These are phyloP conservation scores for Malassezia globosa DNA, from an alignment of 1,284 basidiomycete species.

Conservation along the genomic window DNA sequence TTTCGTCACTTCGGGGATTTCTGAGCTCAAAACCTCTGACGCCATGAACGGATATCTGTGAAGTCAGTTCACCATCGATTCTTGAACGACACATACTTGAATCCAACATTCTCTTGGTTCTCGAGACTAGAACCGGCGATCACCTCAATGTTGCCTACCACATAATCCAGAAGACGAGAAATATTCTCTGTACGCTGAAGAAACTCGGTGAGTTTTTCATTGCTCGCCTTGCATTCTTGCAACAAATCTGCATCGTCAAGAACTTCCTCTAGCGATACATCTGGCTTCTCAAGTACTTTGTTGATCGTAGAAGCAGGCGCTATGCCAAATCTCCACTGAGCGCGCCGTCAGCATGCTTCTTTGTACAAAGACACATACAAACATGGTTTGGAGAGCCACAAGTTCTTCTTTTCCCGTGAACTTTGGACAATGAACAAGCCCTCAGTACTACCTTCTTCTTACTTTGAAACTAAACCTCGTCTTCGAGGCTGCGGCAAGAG, in stretches of 20 bases:
- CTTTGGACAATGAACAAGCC: too few relatives aligned
- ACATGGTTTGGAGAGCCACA: constrained; percentile 14
- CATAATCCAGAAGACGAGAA: constrained; percentile 67
- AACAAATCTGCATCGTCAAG: constrained; percentile 87
- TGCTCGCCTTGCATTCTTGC: constrained; percentile 89
- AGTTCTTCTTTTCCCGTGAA: too few relatives aligned
- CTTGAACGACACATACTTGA: constrained; percentile 27
- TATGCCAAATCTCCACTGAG: constrained; percentile 44
- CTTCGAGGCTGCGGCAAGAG: too few relatives aligned
- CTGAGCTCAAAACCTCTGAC: constrained; percentile 88
- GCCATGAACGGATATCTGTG: constrained; percentile 71
- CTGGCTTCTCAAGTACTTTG: constrained; percentile 38
- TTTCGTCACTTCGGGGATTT: constrained; percentile 87
- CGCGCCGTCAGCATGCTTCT: not conserved
- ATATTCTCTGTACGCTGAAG: constrained; percentile 69
- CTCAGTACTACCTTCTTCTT: too few relatives aligned
- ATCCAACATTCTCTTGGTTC: constrained; percentile 44
- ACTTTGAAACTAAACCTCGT: too few relatives aligned
- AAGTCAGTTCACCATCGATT: not conserved
- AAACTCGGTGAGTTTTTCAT: constrained; percentile 73
- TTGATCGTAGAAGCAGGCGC: constrained; percentile 39
- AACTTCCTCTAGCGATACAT: constrained; percentile 64
- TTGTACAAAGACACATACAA: constrained; percentile 10
- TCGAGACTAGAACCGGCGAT: constrained; percentile 53
- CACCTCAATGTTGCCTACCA: constrained; percentile 69